These are phyloP conservation scores for Prunus yedoensis DNA, from an alignment of 331 rosid species.

Conservation along the genomic window DNA sequence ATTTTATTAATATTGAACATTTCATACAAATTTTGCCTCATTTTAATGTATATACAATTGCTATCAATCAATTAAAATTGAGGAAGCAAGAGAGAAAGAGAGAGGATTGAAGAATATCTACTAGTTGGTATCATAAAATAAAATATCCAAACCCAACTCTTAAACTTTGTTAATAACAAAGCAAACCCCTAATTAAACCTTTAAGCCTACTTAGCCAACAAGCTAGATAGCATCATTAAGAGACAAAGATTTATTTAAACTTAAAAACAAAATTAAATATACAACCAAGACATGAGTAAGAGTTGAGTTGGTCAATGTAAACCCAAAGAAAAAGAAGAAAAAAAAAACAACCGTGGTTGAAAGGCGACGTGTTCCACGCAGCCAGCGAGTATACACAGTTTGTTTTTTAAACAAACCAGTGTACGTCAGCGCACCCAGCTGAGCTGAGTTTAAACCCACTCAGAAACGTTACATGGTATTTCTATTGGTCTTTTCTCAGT, in stretches of 20 bases:
- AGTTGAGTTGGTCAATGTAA: not conserved
- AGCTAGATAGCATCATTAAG: not conserved
- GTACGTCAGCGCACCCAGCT: too few species aligned
- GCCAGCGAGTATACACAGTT: not conserved
- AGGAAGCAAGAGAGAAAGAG: too few species aligned
- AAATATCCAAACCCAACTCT: not conserved
- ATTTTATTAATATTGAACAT: too few species aligned
- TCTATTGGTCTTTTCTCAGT: not conserved
- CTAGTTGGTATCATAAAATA: too few species aligned
- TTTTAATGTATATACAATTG: too few species aligned
- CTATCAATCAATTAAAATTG: too few species aligned
- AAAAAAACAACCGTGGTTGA: not conserved
- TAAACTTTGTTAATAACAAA: not conserved
- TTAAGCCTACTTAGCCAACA: not conserved
- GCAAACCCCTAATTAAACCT: not conserved
- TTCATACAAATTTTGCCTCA: too few species aligned
- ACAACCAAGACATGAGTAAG: not conserved
- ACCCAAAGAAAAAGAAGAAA: not conserved
- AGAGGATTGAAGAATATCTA: too few species aligned
- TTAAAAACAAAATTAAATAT: not conserved
- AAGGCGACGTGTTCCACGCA: not conserved
- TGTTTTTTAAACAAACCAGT: not conserved
- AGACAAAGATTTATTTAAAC: not conserved
- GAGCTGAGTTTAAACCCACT: not conserved
- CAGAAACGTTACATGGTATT: not conserved